Evolutionary conservation across 176 grass and related monocot genomes (phyloP).

Genomic region (Paspalum vaginatum): DNA sequence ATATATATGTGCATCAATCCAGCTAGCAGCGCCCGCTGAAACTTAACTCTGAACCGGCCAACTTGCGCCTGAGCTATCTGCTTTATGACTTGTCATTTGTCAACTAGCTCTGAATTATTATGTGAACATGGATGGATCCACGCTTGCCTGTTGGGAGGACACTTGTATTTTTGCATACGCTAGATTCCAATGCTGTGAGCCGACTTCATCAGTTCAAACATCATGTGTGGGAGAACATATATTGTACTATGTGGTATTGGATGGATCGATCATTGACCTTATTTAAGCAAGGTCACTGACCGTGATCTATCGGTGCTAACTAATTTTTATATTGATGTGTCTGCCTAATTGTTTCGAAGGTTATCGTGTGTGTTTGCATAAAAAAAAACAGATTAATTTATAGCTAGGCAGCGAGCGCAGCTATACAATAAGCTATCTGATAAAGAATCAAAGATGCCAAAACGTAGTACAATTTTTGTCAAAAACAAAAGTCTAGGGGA

Average conservation of each 20-base stretch:
- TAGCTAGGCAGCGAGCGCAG: background rate
- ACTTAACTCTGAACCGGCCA: background rate
- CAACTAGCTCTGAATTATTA: conserved; percentile 39
- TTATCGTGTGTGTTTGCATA: background rate
- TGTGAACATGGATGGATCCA: background rate
- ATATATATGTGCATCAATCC: background rate
- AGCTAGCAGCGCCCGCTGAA: background rate
- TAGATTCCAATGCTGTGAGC: conserved; percentile 34
- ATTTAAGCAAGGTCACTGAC: conserved; percentile 38
- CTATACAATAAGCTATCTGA: background rate
- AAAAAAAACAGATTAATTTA: background rate
- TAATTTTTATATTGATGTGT: conserved; percentile 7
- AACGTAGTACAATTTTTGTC: background rate
- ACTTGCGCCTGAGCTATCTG: conserved; percentile 40
- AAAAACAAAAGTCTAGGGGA: background rate
- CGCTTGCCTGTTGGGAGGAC: conserved; percentile 10
- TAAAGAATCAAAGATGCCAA: conserved; percentile 7
- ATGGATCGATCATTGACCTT: conserved; percentile 21
- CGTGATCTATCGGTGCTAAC: background rate
- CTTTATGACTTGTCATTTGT: conserved; percentile 39
- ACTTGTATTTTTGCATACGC: conserved; percentile 30
- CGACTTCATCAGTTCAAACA: background rate
- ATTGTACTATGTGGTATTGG: background rate
- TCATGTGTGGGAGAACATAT: background rate
- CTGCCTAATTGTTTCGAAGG: background rate